Percentiles rank a stretch among this genome's conserved stretches.
phyloP scores from a whole-genome alignment of 176 grass and related monocot genomes.

The Chloris gayana region DNA sequence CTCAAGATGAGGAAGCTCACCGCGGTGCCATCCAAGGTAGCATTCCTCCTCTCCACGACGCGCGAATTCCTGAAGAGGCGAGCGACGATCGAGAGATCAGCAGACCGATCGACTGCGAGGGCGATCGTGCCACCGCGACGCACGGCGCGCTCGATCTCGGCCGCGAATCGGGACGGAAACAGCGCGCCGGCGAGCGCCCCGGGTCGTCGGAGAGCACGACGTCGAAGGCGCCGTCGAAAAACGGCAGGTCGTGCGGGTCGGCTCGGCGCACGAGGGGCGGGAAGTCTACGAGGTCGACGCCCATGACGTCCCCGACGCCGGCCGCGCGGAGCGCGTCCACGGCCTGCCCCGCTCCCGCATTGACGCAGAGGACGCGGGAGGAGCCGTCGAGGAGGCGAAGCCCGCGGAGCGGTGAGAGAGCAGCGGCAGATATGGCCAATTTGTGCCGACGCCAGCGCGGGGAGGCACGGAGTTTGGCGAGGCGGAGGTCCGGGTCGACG shows the following conservation, averaged over 20 bases:
- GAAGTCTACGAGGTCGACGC: slow-evolving; percentile 76
- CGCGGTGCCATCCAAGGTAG: slow-evolving; percentile 47
- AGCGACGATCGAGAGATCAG: slow-evolving; percentile 32
- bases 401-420: slow-evolving; percentile 35
- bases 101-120: slow-evolving; percentile 39
- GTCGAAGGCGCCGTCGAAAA: slow-evolving; percentile 81
- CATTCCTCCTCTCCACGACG: slow-evolving; percentile 53
- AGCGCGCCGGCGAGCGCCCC: slow-evolving; percentile 53
- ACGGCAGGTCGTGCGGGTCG: slow-evolving; percentile 71
- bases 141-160: slow-evolving; percentile 70
- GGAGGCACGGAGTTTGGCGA: slow-evolving; percentile 64
- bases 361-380: slow-evolving; percentile 70
- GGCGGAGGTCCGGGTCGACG: slow-evolving; percentile 54
- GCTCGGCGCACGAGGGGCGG: slow-evolving; percentile 62
- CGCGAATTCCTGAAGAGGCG: slow-evolving; percentile 60
- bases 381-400: slow-evolving; percentile 46
- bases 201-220: slow-evolving; percentile 48
- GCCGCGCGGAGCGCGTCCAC: slow-evolving; percentile 60
- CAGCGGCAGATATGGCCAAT: slow-evolving; percentile 26
- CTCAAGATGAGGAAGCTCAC: slow-evolving; percentile 54
- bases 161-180: slow-evolving; percentile 63
- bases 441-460: slow-evolving; percentile 37
- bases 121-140: slow-evolving; percentile 52
- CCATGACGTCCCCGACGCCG: slow-evolving; percentile 71
- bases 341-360: slow-evolving; percentile 51